phyloP scores from a whole-genome alignment of 805 yeast genomes.

The Ogataea populi-albae region DNA sequence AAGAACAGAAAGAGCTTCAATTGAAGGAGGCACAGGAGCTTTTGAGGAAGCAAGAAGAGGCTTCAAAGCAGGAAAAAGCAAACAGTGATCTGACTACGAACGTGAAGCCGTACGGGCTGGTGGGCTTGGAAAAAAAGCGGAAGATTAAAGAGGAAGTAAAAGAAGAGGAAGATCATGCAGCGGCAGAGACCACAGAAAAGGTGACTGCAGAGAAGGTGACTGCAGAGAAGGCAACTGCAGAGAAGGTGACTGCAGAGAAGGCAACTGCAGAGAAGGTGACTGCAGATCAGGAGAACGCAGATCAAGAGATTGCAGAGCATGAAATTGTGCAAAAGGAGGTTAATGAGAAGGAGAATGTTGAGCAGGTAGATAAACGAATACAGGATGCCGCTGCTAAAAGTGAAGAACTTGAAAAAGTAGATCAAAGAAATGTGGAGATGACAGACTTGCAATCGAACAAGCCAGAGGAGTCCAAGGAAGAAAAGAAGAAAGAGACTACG shows the following conservation, averaged over 20 bases:
- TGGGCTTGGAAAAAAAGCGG: constrained; percentile 22
- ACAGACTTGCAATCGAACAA: neutral
- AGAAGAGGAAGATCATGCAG: neutral
- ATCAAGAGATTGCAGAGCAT: neutral
- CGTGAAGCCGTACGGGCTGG: constrained; percentile 31
- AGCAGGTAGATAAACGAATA: neutral
- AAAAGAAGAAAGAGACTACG: neutral
- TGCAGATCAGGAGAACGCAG: neutral
- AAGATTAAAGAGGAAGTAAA: constrained; percentile 7
- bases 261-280: constrained; percentile 2
- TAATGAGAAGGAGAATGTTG: neutral
- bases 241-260: constrained; percentile 2
- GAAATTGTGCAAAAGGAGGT: neutral
- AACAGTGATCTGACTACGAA: constrained; percentile 7
- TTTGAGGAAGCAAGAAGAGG: constrained; percentile 18
- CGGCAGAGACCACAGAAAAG: neutral
- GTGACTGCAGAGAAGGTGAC: neutral
- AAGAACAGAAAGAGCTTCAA: constrained; percentile 16
- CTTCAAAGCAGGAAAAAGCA: constrained; percentile 12
- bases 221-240: neutral
- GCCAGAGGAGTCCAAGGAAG: neutral
- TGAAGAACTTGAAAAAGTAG: neutral
- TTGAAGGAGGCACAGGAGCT: constrained; percentile 17
- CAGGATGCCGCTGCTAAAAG: neutral
- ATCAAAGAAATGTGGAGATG: neutral